Evolutionary conservation across 2,329 filamentous ascomycete species (phyloP), one percentile per base, ranked within the genome.

Genomic region (Venturia pyrina): DNA sequence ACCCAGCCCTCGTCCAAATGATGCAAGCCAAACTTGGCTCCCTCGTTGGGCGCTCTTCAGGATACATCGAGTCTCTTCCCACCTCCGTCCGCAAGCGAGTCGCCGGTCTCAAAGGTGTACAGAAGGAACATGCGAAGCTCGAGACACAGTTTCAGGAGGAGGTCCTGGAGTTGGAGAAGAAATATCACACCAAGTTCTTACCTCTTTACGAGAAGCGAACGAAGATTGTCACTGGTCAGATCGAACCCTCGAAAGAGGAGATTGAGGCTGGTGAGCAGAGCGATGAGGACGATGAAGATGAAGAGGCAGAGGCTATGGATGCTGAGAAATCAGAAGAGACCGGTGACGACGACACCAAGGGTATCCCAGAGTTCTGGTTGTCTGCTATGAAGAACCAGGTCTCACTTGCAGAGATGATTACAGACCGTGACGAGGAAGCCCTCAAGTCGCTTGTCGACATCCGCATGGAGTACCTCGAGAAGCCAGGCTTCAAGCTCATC

Each of bases 361-460:
- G 95, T 78, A 97, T 99, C 69, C 95, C 95, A 69, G 95, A 99
- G 80, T 99, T 99, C 85, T 99, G 95, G 95, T 85, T 99, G 63
- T 97, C 93, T 68, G 93, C 96, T 72, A 98, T 99, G 93, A 99
- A 99, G 86, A 99, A 99, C 83, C 93, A 97, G 78, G 87, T 95
- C 73, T 96, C 93, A 40, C 87, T 99, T 66, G 91, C 93, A 66
- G 96, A 99, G 80, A 96, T 97, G 87, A 97, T 99, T 77, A 99
- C 95, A 73, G 95, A 98, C 73, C 90, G 92, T 70, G 95, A 99
- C 76, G 95, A 99, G 85, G 87, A 86, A 71, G 95, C 93, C 64
- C 88, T 99, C 67, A 96, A 96, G 81, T 84, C 89, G 75, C 84
- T 99, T 66, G 88, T 85, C 70, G 93, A 99, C 76, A 91, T 99